phyloP scores from a whole-genome alignment of 495 filamentous ascomycete genomes.

The Hypoxylon rickii region DNA sequence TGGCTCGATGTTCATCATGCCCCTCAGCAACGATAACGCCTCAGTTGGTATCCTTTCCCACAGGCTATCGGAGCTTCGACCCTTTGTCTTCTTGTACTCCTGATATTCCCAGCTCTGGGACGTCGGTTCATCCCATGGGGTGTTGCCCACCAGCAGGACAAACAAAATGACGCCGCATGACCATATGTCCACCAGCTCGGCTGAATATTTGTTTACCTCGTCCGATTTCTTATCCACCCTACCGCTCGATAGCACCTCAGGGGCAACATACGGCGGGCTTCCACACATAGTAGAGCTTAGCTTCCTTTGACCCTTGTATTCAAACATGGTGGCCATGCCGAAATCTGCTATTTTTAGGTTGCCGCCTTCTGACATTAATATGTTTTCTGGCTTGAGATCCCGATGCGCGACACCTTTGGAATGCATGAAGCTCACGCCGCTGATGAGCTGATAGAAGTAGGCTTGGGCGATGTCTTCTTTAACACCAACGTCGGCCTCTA shows the following conservation, averaged over 20 bases:
- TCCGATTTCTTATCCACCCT: constrained; percentile 48
- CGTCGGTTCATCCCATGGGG: constrained; percentile 95
- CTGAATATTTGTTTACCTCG: constrained; percentile 71
- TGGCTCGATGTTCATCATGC: constrained; percentile 88
- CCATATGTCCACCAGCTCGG: constrained; percentile 92
- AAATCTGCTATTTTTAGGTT: constrained; percentile 97
- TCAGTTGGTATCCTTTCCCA: constrained; percentile 80
- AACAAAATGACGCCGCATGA: constrained; percentile 96
- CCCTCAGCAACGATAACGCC: constrained; percentile 84
- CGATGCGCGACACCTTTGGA: constrained; percentile 87
- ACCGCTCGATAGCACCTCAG: constrained; percentile 74
- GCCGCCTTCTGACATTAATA: constrained; percentile 78
- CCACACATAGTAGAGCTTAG: constrained; percentile 87
- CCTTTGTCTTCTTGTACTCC: constrained; percentile 79
- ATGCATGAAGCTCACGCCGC: constrained; percentile 92
- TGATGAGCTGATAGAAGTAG: constrained; percentile 91
- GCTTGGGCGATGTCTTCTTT: constrained; percentile 91
- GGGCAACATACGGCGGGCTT: constrained; percentile 95
- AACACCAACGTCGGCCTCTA: constrained; percentile 94
- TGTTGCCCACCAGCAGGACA: constrained; percentile 93
- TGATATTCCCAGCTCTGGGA: constrained; percentile 77
- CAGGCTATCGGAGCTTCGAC: constrained; percentile 79
- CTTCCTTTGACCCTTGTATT: constrained; percentile 80
- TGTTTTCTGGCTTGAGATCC: constrained; percentile 92
- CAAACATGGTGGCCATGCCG: constrained; percentile 90